Evolutionary conservation across 176 grass and related monocot genomes (phyloP), one percentile per base, ranked within the genome.

Genomic region (Carex cristatella): DNA sequence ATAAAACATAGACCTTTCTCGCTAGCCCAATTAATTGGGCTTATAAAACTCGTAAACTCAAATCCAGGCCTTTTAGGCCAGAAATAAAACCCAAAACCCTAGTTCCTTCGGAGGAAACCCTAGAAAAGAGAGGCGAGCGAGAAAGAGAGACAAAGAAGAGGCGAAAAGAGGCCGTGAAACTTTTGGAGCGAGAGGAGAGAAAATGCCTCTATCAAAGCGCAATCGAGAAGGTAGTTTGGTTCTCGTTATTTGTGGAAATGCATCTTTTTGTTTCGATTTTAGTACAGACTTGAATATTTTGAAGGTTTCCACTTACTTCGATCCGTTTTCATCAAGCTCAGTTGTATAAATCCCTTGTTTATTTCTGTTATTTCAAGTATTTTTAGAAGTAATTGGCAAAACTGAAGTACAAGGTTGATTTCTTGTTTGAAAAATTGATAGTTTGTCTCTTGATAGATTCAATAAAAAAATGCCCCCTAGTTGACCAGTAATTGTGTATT

Each of bases 181-280:
- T 69, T 31, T 11, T 33, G 49, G 69, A 48, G 23, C 19, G 42
- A 23, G 35, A 40, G 1, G 49, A 4, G 51, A 81, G 23, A 67
- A 71, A 74, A 94, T 94, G 92, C 87, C 92, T 61, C 84, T 89
- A 69, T 94, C 92, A n/a, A 94, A 94, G 79, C 89, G 88, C 66
- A 94, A 91, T 57, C 89, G 92, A 9, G 14, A 85, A 32, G 91
- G 88, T 91, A 70, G n/a, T 14, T 33, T n/a, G 30, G 9, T 27
- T 77, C 23, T 61, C 35, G 0, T 61, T 70, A 5, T 72, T 11
- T 48, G 8, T 70, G 13, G 0, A 10, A 65, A 32, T 5, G 4
- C 16, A 18, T 5, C 13, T 0, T 56, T 72, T 66, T 35, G n/a
- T 69, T 61, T 82, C 48, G 1, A 32, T 28, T 65, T 44, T 44